Percentiles rank a stretch among this genome's conserved stretches.
Evolutionary conservation across 805 yeast species (phyloP).

Genomic region (Lipomyces spencermartinsiae): DNA sequence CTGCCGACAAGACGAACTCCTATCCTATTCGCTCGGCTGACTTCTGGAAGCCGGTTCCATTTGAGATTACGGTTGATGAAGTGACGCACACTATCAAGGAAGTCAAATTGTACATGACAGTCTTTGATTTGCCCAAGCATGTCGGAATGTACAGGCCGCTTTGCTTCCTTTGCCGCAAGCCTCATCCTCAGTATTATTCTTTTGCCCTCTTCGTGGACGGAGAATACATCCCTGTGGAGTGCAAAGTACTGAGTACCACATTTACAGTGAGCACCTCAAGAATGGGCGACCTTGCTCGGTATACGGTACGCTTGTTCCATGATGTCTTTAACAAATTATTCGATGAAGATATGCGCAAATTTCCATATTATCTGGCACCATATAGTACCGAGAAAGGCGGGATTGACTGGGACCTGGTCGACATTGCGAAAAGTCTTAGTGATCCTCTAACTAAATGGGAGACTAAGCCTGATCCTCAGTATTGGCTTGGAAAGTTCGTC

Average conservation of each 20-base stretch:
- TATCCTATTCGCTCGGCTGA: constrained; percentile 11
- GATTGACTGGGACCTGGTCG: constrained; percentile 14
- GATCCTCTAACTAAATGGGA: constrained; percentile 3
- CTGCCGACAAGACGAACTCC: background rate
- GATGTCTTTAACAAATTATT: constrained; percentile 8
- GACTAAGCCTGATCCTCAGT: background rate
- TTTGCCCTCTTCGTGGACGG: constrained; percentile 11
- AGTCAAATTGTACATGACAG: constrained; percentile 5
- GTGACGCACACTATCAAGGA: background rate
- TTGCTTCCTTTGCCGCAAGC: constrained; percentile 4
- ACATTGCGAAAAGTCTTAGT: background rate
- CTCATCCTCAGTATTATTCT: constrained; percentile 12
- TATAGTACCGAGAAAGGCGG: background rate
- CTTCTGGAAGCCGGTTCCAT: constrained; percentile 14
- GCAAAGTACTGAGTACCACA: background rate
- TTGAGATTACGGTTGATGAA: constrained; percentile 2
- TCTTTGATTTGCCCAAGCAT: constrained; percentile 8
- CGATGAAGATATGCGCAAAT: constrained; percentile 5
- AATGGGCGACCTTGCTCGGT: constrained; percentile 1
- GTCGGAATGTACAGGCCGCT: constrained; percentile 11
- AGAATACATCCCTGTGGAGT: constrained; percentile 11
- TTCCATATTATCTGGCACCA: constrained; percentile 17
- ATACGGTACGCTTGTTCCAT: constrained; percentile 16
- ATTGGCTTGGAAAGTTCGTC: constrained; percentile 9
- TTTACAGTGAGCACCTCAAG: background rate